phyloP scores from a whole-genome alignment of 805 yeast species.

The Torulaspora maleeae region DNA sequence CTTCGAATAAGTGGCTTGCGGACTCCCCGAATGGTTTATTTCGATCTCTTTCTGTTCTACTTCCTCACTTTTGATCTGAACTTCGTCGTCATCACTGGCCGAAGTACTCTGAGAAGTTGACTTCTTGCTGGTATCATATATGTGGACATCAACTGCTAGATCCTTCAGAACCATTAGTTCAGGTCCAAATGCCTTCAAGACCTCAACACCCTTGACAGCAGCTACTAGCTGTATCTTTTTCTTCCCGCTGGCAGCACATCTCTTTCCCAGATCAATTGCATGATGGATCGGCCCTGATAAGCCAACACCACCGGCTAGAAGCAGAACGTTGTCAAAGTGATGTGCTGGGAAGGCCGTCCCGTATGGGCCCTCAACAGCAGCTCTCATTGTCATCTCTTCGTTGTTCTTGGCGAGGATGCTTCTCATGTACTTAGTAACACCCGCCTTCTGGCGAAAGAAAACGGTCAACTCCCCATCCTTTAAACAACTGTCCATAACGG shows the following conservation, averaged over 20 bases:
- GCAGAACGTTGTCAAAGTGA: constrained; percentile 49
- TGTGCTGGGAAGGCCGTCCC: constrained; percentile 50
- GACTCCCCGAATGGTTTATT: constrained; percentile 1
- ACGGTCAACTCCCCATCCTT: constrained; percentile 37
- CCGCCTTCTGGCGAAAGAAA: constrained; percentile 44
- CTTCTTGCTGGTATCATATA: constrained; percentile 16
- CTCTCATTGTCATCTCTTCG: constrained; percentile 30
- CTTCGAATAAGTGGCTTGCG: too few relatives aligned
- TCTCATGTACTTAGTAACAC: constrained; percentile 39
- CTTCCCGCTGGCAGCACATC: constrained; percentile 8
- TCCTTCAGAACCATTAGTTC: constrained; percentile 17
- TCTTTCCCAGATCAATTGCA: constrained; percentile 37
- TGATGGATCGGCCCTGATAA: constrained; percentile 56
- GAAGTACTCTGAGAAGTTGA: background rate
- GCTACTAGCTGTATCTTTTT: constrained; percentile 16
- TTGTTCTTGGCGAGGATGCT: constrained; percentile 33
- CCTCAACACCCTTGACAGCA: constrained; percentile 15
- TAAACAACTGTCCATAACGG: constrained; percentile 39
- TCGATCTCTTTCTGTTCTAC: background rate
- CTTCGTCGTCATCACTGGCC: background rate
- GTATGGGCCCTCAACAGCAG: constrained; percentile 65
- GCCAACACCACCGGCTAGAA: constrained; percentile 73
- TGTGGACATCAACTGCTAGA: constrained; percentile 15
- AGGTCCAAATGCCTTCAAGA: constrained; percentile 18
- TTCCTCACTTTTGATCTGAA: background rate